Percentiles rank a stretch among this genome's conserved stretches.
Evolutionary conservation across 2,329 filamentous ascomycete genomes (phyloP).

Genomic region (Beauveria varroae): DNA sequence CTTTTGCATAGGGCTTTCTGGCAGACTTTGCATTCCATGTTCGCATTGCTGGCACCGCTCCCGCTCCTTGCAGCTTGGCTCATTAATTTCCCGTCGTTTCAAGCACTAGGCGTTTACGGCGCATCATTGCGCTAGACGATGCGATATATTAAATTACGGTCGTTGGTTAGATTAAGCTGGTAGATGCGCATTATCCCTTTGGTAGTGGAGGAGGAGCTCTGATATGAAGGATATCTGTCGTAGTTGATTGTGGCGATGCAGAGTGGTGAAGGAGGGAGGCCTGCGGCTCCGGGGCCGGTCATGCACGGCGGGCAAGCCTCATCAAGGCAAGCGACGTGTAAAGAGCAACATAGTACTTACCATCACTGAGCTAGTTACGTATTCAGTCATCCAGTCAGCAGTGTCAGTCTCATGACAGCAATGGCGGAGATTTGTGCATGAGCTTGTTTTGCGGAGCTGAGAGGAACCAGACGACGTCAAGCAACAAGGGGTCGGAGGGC

Average conservation of each 20-base stretch:
- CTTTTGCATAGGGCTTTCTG: background rate
- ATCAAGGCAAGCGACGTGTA: background rate
- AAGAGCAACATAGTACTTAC: too few relatives aligned
- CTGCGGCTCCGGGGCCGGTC: background rate
- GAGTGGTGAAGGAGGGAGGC: background rate
- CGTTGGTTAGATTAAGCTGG: background rate
- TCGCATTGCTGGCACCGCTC: background rate
- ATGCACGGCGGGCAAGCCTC: background rate
- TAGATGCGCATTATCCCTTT: background rate
- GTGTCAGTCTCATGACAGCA: background rate
- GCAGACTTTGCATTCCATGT: background rate
- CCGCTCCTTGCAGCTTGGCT: background rate
- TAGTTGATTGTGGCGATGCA: background rate
- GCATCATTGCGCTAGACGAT: background rate
- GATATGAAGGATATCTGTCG: too few relatives aligned
- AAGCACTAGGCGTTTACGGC: background rate
- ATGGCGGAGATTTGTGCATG: background rate
- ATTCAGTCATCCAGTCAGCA: too few relatives aligned
- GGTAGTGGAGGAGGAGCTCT: too few relatives aligned
- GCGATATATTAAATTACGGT: background rate
- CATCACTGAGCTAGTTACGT: background rate
- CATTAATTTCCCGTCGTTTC: background rate
- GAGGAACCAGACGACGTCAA: background rate
- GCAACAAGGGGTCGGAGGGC: background rate
- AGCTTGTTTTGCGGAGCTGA: constrained; percentile 8